Percentiles rank a stretch among this genome's conserved stretches.
These are phyloP conservation scores for Bruguiera hainesii DNA, from an alignment of 441 rosid species.

Conservation along the genomic window DNA sequence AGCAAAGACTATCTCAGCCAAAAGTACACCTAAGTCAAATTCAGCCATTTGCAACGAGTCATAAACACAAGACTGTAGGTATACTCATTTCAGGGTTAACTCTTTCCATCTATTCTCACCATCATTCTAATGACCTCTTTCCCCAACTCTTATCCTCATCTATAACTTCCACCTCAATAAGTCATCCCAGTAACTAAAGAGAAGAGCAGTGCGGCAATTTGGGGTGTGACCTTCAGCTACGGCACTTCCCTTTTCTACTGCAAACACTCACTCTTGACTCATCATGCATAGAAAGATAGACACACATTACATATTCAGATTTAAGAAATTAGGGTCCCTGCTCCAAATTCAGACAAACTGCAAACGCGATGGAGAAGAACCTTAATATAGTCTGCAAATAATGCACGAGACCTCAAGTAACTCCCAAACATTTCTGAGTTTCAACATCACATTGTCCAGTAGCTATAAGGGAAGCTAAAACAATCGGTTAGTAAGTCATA, in stretches of 20 bases:
- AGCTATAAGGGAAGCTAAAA: too few species aligned
- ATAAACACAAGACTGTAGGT: conserved; percentile 1
- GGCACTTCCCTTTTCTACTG: too few species aligned
- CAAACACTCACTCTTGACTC: neutral
- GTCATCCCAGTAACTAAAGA: conserved; percentile 1
- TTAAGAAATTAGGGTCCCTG: neutral
- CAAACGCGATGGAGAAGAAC: too few species aligned
- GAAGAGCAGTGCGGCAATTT: neutral
- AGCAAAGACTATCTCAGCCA: conserved; percentile 5
- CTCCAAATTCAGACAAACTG: neutral
- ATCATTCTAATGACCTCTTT: neutral
- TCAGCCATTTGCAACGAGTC: conserved; percentile 6
- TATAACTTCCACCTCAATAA: neutral
- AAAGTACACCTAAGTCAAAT: neutral
- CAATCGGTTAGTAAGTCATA: too few species aligned
- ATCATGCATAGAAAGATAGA: neutral
- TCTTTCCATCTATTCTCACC: neutral
- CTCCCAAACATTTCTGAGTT: too few species aligned
- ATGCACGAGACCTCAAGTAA: too few species aligned
- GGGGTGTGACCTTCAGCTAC: too few species aligned
- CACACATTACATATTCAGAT: neutral
- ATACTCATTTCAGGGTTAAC: neutral
- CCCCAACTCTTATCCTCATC: neutral
- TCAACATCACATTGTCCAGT: too few species aligned
- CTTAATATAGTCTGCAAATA: too few species aligned